These are phyloP conservation scores for Kwoniella newhampshirensis DNA, from an alignment of 768 basidiomycete genomes.

Conservation along the genomic window DNA sequence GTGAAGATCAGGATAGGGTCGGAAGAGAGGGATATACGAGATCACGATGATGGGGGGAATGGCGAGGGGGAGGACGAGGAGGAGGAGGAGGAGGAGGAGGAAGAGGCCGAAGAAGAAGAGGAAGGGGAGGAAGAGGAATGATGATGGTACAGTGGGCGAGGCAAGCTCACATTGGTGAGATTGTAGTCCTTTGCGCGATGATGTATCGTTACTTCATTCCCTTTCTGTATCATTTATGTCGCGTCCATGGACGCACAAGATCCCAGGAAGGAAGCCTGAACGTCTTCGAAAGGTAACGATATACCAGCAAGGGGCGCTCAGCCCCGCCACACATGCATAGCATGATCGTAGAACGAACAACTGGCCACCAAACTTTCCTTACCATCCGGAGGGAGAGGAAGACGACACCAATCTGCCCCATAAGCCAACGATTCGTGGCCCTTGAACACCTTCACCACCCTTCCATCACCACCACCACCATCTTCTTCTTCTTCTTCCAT, in stretches of 20 bases:
- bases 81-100: slow-evolving; percentile 2
- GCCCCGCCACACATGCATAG: slow-evolving; percentile 73
- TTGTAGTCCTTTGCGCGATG: too few relatives aligned
- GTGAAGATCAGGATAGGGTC: slow-evolving; percentile 25
- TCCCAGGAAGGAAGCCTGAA: slow-evolving; percentile 11
- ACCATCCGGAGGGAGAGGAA: slow-evolving; percentile 5
- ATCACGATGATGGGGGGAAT: slow-evolving; percentile 42
- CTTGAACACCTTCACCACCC: slow-evolving; percentile 65
- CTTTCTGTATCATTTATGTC: too few relatives aligned
- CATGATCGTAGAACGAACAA: slow-evolving; percentile 94
- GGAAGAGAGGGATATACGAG: slow-evolving; percentile 56
- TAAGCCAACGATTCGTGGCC: slow-evolving; percentile 82
- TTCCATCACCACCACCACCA: slow-evolving; percentile 1
- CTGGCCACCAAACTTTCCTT: slow-evolving; percentile 66
- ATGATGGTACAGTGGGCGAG: too few relatives aligned
- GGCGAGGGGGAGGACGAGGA: slow-evolving; percentile 58
- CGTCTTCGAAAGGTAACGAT: background rate
- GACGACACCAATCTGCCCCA: slow-evolving; percentile 84
- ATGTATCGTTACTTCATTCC: too few relatives aligned
- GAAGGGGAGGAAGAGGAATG: too few relatives aligned
- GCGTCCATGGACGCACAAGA: too few relatives aligned
- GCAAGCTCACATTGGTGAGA: too few relatives aligned
- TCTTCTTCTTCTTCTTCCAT: slow-evolving; percentile 12
- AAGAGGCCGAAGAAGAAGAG: slow-evolving; percentile 11
- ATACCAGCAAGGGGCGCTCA: slow-evolving; percentile 50